phyloP scores from a whole-genome alignment of 2,329 filamentous ascomycete genomes.

The Trichoderma pleuroti region DNA sequence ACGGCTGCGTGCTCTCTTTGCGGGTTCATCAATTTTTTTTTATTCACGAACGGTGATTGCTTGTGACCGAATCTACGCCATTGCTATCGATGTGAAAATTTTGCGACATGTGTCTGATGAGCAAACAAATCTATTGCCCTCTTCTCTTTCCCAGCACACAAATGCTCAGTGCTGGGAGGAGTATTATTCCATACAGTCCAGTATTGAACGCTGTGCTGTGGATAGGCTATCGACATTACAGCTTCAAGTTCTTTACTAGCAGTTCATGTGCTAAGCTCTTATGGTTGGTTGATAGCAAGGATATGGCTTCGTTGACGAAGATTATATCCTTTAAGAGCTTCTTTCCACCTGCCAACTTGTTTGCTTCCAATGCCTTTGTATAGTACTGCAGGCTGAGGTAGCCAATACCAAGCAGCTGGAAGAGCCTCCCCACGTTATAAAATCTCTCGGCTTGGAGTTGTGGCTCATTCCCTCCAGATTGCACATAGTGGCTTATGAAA shows the following conservation, averaged over 20 bases:
- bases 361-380: conserved; percentile 34
- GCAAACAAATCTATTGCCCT: background rate
- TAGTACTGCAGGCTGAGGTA: conserved; percentile 70
- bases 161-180: background rate
- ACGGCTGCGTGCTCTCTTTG: background rate
- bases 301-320: conserved; percentile 33
- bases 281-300: conserved; percentile 32
- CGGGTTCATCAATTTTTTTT: background rate
- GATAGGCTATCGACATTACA: conserved; percentile 19
- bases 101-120: background rate
- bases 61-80: background rate
- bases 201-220: background rate
- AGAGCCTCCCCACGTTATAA: conserved; percentile 39
- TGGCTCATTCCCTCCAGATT: conserved; percentile 18
- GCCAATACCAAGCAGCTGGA: conserved; percentile 36
- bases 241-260: conserved; percentile 28
- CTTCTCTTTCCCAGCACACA: too few species aligned
- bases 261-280: conserved; percentile 28
- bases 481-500: conserved; percentile 58
- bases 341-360: background rate
- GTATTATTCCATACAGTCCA: background rate
- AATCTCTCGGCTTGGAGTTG: conserved; percentile 32
- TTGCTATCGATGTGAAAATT: background rate
- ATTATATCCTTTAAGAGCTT: conserved; percentile 31
- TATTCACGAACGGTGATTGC: background rate